A percentile compares a stretch with the other conserved stretches of the same genome.
Evolutionary conservation across 169 alveolate species (phyloP).

Genomic region (Plasmodium gonderi): DNA sequence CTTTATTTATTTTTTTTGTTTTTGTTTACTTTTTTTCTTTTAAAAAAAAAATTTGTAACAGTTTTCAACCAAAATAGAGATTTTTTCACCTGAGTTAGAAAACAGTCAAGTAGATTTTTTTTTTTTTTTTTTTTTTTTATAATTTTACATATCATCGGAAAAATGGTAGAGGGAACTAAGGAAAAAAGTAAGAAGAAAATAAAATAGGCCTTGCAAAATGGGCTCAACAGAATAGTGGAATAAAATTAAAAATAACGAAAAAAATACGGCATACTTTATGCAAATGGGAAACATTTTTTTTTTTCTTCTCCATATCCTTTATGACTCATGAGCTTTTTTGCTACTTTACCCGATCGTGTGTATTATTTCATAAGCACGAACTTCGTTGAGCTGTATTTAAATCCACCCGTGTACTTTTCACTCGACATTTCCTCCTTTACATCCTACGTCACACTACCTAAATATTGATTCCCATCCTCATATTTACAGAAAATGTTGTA

Average conservation of each 20-base stretch:
- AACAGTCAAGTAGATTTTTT: not conserved
- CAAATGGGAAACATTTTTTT: no score
- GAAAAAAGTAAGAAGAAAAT: constrained; percentile 29
- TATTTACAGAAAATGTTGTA: not conserved
- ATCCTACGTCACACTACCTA: not conserved
- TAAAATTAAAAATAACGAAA: not conserved
- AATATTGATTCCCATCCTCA: not conserved
- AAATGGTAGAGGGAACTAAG: constrained; percentile 32
- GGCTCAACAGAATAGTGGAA: no score
- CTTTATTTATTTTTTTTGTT: no score
- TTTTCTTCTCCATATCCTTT: no score
- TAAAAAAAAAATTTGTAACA: not conserved
- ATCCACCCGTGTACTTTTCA: not conserved
- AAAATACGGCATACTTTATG: no score
- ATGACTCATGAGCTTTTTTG: no score
- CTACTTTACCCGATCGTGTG: no score
- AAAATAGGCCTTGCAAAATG: no score
- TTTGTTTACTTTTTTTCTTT: not conserved
- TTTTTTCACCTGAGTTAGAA: not conserved
- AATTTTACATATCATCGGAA: not conserved
- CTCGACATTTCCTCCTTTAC: not conserved
- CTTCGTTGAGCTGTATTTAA: no score
- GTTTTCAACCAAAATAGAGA: not conserved
- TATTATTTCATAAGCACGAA: no score
- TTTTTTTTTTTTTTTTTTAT: not conserved